Conservation (phyloP, 768 basidiomycete genomes). For the Holtermanniella nyarrowii region DNA sequence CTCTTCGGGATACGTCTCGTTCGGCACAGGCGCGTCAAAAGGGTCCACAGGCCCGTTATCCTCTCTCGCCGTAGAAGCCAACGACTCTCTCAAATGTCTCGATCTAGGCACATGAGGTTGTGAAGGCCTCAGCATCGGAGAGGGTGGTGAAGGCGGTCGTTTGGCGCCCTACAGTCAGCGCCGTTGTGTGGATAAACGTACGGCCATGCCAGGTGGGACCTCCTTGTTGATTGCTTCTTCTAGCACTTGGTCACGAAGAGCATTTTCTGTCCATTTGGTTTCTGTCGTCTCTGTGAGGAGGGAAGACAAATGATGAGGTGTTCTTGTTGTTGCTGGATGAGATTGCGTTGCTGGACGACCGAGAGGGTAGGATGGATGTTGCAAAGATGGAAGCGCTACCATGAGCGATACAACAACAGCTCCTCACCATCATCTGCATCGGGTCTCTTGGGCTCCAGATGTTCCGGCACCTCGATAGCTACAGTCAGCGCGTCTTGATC, state of each 20-base stretch:
- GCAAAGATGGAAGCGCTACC: slow-evolving; percentile 19
- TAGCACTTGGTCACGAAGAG: slow-evolving; percentile 13
- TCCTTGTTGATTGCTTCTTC: slow-evolving; percentile 22
- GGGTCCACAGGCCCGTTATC: slow-evolving; percentile 13
- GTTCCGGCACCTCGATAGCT: slow-evolving; percentile 11
- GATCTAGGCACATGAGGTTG: slow-evolving; percentile 15
- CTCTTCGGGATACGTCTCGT: slow-evolving; percentile 26
- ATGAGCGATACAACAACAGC: slow-evolving; percentile 21
- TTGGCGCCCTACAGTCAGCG: slow-evolving; percentile 27
- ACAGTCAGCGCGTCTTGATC: background rate
- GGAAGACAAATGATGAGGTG: background rate
- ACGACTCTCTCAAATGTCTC: slow-evolving; percentile 19
- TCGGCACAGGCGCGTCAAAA: slow-evolving; percentile 34
- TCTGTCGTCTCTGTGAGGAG: background rate
- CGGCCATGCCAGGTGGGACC: slow-evolving; percentile 35
- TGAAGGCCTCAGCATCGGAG: slow-evolving; percentile 20
- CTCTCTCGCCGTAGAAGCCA: slow-evolving; percentile 20
- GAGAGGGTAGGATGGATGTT: slow-evolving; percentile 30
- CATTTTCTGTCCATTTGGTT: slow-evolving; percentile 26
- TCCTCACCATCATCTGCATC: slow-evolving; percentile 32
- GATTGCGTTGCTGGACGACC: slow-evolving; percentile 16
- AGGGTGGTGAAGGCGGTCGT: slow-evolving; percentile 33
- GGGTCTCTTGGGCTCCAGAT: slow-evolving; percentile 26
- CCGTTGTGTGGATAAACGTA: slow-evolving; percentile 9
- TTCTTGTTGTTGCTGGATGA: too few relatives aligned